A percentile compares a stretch with the other conserved stretches of the same genome.
phyloP scores from a whole-genome alignment of 495 filamentous ascomycete species.

The Hypoxylon perforatum region DNA sequence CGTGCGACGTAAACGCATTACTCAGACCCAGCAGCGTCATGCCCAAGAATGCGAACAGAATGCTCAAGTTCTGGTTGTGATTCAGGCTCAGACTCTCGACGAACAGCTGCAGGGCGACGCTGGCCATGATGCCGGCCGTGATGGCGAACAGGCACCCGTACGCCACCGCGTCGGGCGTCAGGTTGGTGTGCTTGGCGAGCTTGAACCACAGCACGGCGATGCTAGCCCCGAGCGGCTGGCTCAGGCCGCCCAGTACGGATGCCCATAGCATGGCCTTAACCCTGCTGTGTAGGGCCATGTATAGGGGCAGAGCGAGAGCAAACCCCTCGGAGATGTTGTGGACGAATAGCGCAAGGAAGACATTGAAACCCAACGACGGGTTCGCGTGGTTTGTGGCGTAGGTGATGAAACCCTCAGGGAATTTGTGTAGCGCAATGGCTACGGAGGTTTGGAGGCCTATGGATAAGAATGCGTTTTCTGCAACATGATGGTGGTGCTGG shows the following conservation, averaged over 20 bases:
- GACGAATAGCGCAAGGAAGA: conserved; percentile 95
- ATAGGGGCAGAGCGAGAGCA: conserved; percentile 89
- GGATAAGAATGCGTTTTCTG: conserved; percentile 89
- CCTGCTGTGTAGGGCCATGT: conserved; percentile 82
- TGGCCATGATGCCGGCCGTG: conserved; percentile 94
- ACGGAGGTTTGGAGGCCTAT: conserved; percentile 93
- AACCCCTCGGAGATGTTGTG: conserved; percentile 99
- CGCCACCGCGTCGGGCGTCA: conserved; percentile 71
- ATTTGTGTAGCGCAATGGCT: conserved; percentile 95
- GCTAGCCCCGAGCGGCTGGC: conserved; percentile 86
- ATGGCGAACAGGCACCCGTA: conserved; percentile 92
- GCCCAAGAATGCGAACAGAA: conserved; percentile 85
- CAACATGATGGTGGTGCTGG: conserved; percentile 95
- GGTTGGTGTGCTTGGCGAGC: conserved; percentile 61
- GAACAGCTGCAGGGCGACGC: conserved; percentile 89
- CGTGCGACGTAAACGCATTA: conserved; percentile 78
- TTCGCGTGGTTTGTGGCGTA: conserved; percentile 98
- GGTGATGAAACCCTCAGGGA: conserved; percentile 98
- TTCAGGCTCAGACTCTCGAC: conserved; percentile 83
- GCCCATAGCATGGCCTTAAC: conserved; percentile 85
- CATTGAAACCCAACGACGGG: conserved; percentile 83
- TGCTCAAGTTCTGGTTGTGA: conserved; percentile 82
- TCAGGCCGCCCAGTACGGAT: conserved; percentile 82
- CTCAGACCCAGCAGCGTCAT: conserved; percentile 91
- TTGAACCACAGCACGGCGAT: conserved; percentile 87